Evolutionary conservation across 306 rosid genomes (phyloP).

Genomic region (Castanea sativa): DNA sequence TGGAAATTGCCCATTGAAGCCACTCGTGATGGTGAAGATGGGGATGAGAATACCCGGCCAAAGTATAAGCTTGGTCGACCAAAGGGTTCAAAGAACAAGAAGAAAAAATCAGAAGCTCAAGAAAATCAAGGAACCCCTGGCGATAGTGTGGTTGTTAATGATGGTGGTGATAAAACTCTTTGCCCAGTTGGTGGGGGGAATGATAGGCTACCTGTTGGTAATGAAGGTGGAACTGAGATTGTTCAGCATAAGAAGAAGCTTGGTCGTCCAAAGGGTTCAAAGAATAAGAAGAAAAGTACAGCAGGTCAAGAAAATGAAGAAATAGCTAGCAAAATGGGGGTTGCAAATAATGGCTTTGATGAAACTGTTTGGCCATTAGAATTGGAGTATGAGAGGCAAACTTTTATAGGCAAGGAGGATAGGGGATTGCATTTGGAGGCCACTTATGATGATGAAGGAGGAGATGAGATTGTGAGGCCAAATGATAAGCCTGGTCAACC

Average conservation of each 20-base stretch:
- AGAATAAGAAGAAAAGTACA: constrained; percentile 23
- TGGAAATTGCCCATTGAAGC: neutral
- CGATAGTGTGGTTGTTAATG: too few relatives aligned
- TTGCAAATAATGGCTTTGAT: neutral
- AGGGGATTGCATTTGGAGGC: constrained; percentile 8
- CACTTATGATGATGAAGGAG: constrained; percentile 5
- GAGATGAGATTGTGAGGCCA: constrained; percentile 7
- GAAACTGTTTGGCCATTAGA: neutral
- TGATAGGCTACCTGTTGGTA: too few relatives aligned
- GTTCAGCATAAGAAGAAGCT: constrained; percentile 18
- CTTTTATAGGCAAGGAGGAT: constrained; percentile 16
- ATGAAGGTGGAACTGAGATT: neutral
- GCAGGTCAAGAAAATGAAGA: constrained; percentile 4
- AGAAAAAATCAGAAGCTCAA: constrained; percentile 3
- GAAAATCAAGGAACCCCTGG: constrained; percentile 8
- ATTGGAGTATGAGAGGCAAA: constrained; percentile 1
- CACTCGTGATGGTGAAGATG: constrained; percentile 22
- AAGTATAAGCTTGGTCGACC: constrained; percentile 15
- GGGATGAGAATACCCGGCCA: constrained; percentile 13
- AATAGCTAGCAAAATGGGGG: neutral
- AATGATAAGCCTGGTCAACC: constrained; percentile 14
- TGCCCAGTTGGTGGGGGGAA: too few relatives aligned
- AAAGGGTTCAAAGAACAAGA: constrained; percentile 3
- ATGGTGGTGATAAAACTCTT: too few relatives aligned
- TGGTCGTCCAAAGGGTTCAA: constrained; percentile 43